phyloP scores from a whole-genome alignment of 2,329 filamentous ascomycete species.

The Fusarium pseudoanthophilum region DNA sequence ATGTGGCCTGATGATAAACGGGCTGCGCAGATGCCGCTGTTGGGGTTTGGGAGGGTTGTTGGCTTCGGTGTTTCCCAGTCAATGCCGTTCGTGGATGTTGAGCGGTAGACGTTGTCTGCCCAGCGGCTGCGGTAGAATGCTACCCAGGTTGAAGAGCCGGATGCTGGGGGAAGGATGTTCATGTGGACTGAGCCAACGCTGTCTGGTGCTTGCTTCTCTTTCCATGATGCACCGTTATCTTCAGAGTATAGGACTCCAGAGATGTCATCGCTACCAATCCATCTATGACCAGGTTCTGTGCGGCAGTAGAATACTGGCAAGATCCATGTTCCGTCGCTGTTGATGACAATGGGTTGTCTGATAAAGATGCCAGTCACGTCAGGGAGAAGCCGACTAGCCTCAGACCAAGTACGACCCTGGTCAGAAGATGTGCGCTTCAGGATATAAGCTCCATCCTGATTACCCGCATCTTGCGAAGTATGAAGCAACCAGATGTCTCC shows the following conservation, averaged over 20 bases:
- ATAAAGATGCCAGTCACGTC: conserved; percentile 53
- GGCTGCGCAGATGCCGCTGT: conserved; percentile 54
- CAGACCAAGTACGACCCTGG: conserved; percentile 51
- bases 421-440: conserved; percentile 52
- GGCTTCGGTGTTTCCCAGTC: conserved; percentile 51
- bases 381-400: conserved; percentile 47
- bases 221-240: conserved; percentile 54
- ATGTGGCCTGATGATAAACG: conserved; percentile 51
- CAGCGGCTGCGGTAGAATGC: conserved; percentile 56
- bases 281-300: conserved; percentile 52
- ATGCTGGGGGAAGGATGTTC: conserved; percentile 51
- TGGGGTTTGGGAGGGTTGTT: conserved; percentile 55
- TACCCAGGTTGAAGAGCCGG: conserved; percentile 44
- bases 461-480: conserved; percentile 57
- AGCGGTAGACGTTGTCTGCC: conserved; percentile 56
- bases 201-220: conserved; percentile 50
- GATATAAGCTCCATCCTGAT: conserved; percentile 55
- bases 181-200: conserved; percentile 57
- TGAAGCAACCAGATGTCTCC: conserved; percentile 55
- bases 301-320: conserved; percentile 58
- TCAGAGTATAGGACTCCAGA: conserved; percentile 52
- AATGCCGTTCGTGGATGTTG: conserved; percentile 53
- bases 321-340: conserved; percentile 53
- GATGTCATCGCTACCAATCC: conserved; percentile 58
- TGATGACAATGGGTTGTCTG: conserved; percentile 53